A percentile compares a stretch with the other conserved stretches of the same genome.
phyloP scores from a whole-genome alignment of 2,329 filamentous ascomycete species.

The Neonectria ditissima region DNA sequence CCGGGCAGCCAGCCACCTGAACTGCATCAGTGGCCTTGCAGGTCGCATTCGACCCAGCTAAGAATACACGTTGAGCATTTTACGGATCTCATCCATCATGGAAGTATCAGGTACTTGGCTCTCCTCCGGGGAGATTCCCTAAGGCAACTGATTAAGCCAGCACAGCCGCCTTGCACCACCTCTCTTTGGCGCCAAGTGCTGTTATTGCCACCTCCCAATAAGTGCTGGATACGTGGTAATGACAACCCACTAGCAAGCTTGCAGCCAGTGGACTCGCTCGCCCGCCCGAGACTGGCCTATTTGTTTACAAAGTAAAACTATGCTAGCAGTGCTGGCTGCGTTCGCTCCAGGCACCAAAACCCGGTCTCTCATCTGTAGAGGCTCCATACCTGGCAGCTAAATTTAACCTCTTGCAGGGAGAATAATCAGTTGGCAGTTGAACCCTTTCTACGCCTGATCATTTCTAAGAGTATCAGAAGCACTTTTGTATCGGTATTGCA shows the following conservation, averaged over 20 bases:
- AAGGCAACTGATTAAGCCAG: not conserved
- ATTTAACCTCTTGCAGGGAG: not conserved
- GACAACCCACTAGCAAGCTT: not conserved
- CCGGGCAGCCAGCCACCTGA: not conserved
- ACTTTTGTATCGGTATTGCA: not conserved
- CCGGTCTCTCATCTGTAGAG: constrained; percentile 7
- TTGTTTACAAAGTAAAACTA: not conserved
- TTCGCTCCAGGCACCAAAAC: constrained; percentile 8
- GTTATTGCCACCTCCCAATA: not conserved
- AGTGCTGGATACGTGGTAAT: not conserved
- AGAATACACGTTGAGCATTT: not conserved
- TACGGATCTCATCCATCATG: not conserved
- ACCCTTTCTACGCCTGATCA: not conserved
- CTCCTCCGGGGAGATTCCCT: not conserved
- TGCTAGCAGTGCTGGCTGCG: not conserved
- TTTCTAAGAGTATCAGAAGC: not conserved
- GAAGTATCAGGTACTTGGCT: constrained; percentile 20
- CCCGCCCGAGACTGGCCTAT: not conserved
- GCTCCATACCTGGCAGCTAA: constrained; percentile 7
- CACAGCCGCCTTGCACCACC: not conserved
- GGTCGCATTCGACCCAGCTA: constrained; percentile 13
- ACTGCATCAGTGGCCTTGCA: not conserved
- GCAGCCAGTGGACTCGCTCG: not conserved
- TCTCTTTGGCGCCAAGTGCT: not conserved
- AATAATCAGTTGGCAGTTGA: not conserved